Base-by-base conservation (phyloP, 2,329 filamentous ascomycete species). In the Elsinoe arachidis region DNA sequence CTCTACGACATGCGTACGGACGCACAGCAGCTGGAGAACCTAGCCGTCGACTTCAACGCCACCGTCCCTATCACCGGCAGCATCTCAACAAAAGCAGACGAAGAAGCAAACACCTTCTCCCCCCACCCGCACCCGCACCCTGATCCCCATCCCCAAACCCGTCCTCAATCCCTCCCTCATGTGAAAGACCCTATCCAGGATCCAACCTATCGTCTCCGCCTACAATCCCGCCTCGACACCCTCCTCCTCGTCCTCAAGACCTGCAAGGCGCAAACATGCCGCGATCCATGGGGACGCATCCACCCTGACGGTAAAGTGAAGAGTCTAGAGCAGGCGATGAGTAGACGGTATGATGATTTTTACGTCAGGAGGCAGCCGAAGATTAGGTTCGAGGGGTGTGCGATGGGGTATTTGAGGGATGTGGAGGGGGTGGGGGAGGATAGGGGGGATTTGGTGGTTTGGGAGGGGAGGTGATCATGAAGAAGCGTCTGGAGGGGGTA, bases 1-100 rank as follows among this genome's bases (percentile, higher is more conserved):
- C 75, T 86, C 1, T 88, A 87, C 65, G 77, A 87, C 33, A 55
- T 68, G 39, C 34, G 23, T 2, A 34, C 46, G 2, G 60, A 62
- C 37, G 52, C 55, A 1, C 26, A 15, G 5, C 63, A 64, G 35
- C 60, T 63, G 58, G 21, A 58, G 43, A 64, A 64, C 37, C 41
- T 59, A 15, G 49, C 49, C 4, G 33, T 53, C 4, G 15, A 15
- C 4, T 53, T 53, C 34, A 53, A 39, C 15, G 15, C 46, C n/a
- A 11, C 46, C 33, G 9, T 19, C 3, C 4, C 58, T 54, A n/a
- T n/a, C n/a, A 1, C 14, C 9, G 21, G 47, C 35, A 30, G 3
- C 26, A 9, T 30, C 4, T 7, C 23, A 6, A 6, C 26, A 30
- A 30, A 17, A 1, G 19, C 15, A 17, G 2, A 55, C 9, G 23